A percentile compares a stretch with the other conserved stretches of the same genome.
phyloP scores from a whole-genome alignment of 257 asterid species.

The Perilla frutescens region DNA sequence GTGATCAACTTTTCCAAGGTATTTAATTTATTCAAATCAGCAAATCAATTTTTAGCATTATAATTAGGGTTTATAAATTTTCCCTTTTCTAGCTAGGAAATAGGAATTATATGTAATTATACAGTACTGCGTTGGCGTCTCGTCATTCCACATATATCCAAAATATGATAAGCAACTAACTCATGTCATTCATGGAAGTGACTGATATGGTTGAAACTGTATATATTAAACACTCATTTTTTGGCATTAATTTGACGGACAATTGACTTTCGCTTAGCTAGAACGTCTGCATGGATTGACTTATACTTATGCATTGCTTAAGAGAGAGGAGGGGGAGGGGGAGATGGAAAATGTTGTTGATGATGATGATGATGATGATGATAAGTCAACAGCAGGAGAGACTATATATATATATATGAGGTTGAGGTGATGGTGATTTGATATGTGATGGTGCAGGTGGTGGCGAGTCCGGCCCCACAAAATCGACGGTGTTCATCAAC shows the following conservation, averaged over 20 bases:
- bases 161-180: conserved; percentile 9
- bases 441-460: conserved; percentile 54
- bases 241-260: conserved; percentile 33
- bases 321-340: not conserved
- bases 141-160: not conserved
- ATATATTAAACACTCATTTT: conserved; percentile 17
- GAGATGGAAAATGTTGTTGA: not conserved
- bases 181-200: conserved; percentile 55
- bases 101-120: too few species aligned
- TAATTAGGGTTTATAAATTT: conserved; percentile 10
- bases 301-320: conserved; percentile 21
- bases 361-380: not conserved
- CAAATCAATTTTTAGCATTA: too few species aligned
- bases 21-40: not conserved
- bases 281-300: conserved; percentile 70
- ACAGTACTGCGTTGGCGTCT: too few species aligned
- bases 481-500: conserved; percentile 80
- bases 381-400: not conserved
- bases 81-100: too few species aligned
- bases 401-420: too few species aligned
- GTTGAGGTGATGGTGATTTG: conserved; percentile 38
- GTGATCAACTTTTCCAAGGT: conserved; percentile 45
- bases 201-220: conserved; percentile 33
- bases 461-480: conserved; percentile 48
- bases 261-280: not conserved